These are phyloP conservation scores for Sporothrix curviconia DNA, from an alignment of 2,329 filamentous ascomycete genomes.

Conservation along the genomic window DNA sequence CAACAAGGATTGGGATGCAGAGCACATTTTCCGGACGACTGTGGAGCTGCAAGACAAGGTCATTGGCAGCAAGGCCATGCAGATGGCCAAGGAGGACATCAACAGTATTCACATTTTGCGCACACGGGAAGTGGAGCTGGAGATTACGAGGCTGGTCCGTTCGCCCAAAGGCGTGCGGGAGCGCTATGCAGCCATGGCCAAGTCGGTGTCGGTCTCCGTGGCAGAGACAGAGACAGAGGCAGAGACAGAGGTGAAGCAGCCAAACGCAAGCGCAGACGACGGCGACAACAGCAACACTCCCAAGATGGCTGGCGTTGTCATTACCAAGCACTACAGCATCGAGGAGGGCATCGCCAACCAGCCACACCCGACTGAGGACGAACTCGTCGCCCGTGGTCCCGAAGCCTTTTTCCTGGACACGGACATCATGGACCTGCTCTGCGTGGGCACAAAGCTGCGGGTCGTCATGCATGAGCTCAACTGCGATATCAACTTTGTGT, in stretches of 20 bases:
- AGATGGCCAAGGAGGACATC: conserved; percentile 22
- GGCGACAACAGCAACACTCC: conserved; percentile 26
- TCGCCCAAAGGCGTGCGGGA: conserved; percentile 36
- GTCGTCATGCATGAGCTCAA: conserved; percentile 50
- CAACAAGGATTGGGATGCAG: conserved; percentile 36
- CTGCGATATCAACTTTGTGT: conserved; percentile 59
- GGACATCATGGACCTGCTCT: conserved; percentile 43
- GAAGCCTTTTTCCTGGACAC: conserved; percentile 63
- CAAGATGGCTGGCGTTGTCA: conserved; percentile 39
- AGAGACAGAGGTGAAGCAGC: not conserved
- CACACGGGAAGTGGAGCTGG: conserved; percentile 50
- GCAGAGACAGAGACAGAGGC: not conserved
- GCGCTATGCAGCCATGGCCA: conserved; percentile 33
- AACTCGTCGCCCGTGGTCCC: conserved; percentile 19
- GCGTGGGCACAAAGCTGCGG: conserved; percentile 58
- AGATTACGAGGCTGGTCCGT: conserved; percentile 48
- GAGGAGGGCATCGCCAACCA: conserved; percentile 43
- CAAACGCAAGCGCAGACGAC: not conserved
- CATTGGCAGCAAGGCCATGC: conserved; percentile 27
- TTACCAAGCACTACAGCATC: conserved; percentile 39
- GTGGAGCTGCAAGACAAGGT: conserved; percentile 33
- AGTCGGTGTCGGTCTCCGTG: no score
- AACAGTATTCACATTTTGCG: conserved; percentile 35
- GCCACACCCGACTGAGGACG: conserved; percentile 26
- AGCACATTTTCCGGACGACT: conserved; percentile 37